Evolutionary conservation across 805 yeast genomes (phyloP), one percentile per base, ranked within the genome.

Genomic region (Cyberlindnera petersonii): DNA sequence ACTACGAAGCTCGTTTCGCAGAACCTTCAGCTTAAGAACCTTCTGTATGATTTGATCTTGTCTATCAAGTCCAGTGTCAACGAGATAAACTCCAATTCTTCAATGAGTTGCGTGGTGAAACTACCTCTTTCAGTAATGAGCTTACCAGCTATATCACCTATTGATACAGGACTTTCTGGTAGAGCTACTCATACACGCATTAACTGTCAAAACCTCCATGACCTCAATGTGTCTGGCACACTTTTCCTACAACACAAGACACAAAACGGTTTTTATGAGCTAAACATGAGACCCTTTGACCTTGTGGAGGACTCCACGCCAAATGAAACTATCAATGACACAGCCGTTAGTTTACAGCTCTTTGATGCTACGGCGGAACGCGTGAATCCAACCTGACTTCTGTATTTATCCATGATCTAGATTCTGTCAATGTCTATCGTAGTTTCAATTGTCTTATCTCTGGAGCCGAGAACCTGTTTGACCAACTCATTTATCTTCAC

Each of bases 231-330:
- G 2, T 32, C 39, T 4, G 31, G 34, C 4, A 53, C 58, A 35
- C 47, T 65, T 20, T 48, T 52, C 32, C 35, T 66, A 2, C 53
- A 45, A 34, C 57, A 61, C 23, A 55, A 48, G 38, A 39, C 54
- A 4, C 43, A 48, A 9, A 54, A 55, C 34, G 41, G 49, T 24
- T 64, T 64, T 44, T 44, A 56, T 10, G 70, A 65, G 23, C 64
- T 74, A 40, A 61, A 54, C 18, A 50, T 69, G 32, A 67, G 72
- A 43, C 63, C 77, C 10, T 77, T 77, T 56, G 86, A 79, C 47
- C 52, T 77, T 47, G 65, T 79, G 31, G 83, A 78, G 49, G 83
- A 79, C 38, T 63, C 79, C 1, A 72, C 65, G 45, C 73, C 78
- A 1, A 49, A 60, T 6, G 60, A 65, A 41, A 63, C 71, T 6